Base-by-base conservation (phyloP, 106 monocot genomes). In the Alisma plantagoaquatica region DNA sequence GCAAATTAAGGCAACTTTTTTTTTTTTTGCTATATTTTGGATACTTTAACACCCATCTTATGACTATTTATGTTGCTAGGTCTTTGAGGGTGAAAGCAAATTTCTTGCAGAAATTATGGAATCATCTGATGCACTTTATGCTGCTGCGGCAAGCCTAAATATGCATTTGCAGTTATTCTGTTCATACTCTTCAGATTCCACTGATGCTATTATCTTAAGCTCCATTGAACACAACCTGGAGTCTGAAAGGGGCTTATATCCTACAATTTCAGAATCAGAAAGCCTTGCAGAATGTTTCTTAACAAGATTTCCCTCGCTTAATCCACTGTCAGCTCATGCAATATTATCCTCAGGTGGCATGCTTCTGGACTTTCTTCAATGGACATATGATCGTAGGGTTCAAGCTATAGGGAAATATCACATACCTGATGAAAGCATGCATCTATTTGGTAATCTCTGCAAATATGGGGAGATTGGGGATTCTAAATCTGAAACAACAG, bases 401-500 rank as follows among this genome's bases (percentile, higher is more conserved):
- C 73, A 77, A 62, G 84, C 89, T 35, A 33, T 86, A 55, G 60
- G 78, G 15, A 89, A 79, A 38, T 85, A 82, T 53, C 58, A 76
- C 50, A 43, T 86, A 54, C 65, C 81, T 23, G 59, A 71, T 52
- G 74, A 85, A 66, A 74, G 78, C 28, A 75, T 86, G 29, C 45
- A 69, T 66, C 65, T 98, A 38, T 98, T 90, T 52, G 66, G 76
- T 74, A 51, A 43, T 28, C 61, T 98, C 31, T 81, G 90, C 75
- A 98, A 61, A 79, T 90, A 66, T 64, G 98, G 85, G 3, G 90
- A 98, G 58, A 42, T 79, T 29, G 85, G 90, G 49, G 98, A 90
- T 47, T 90, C 84, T 32, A 89, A 79, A 66, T 98, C 98, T 53
- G 89, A 76, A 27, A 98, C 82, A 78, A 98, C 98, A 29, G 85